phyloP scores from a whole-genome alignment of 2,329 filamentous ascomycete genomes.

The Trichoderma oligosporum region DNA sequence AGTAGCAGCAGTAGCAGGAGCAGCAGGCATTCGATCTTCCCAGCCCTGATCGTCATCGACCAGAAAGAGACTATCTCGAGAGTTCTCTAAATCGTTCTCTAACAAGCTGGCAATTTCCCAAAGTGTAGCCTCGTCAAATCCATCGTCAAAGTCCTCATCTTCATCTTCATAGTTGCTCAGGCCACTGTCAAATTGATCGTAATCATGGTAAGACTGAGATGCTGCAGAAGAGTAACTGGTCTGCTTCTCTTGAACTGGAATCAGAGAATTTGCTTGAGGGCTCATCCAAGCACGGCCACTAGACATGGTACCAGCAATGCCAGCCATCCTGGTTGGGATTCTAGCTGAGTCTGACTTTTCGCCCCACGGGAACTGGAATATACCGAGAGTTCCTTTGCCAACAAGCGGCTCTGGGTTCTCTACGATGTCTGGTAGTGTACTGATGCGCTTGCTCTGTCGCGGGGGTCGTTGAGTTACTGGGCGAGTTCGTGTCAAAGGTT shows the following conservation, averaged over 20 bases:
- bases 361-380: conserved; percentile 65
- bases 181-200: conserved; percentile 17
- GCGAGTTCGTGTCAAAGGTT: conserved; percentile 32
- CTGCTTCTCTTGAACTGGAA: background rate
- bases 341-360: conserved; percentile 57
- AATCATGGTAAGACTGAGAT: conserved; percentile 45
- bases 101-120: conserved; percentile 62
- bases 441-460: conserved; percentile 54
- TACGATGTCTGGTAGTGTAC: conserved; percentile 58
- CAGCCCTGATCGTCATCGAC: conserved; percentile 26
- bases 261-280: background rate
- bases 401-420: conserved; percentile 59
- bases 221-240: conserved; percentile 47
- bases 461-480: conserved; percentile 51
- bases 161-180: conserved; percentile 33
- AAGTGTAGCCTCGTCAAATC: conserved; percentile 58
- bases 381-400: conserved; percentile 57
- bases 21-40: background rate
- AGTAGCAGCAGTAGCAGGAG: too few species aligned
- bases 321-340: conserved; percentile 33
- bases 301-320: conserved; percentile 50
- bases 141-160: conserved; percentile 43
- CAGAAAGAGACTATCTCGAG: conserved; percentile 49
- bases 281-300: background rate
- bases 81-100: conserved; percentile 49